Conservation (phyloP, 495 filamentous ascomycete genomes). For the Penicillium psychrofluorescens region DNA sequence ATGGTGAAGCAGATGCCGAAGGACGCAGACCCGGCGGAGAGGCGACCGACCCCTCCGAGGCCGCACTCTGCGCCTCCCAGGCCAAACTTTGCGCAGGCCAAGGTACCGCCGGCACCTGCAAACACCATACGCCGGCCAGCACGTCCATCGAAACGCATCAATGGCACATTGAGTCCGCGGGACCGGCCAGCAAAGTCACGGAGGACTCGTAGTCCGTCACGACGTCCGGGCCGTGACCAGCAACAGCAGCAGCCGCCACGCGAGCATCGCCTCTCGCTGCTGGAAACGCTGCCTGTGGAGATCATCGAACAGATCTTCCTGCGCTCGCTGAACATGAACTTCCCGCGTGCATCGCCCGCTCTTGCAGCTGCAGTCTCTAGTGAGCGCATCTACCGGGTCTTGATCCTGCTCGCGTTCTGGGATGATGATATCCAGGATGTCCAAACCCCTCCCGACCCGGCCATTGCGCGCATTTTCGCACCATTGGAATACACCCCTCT, state of each 20-base stretch:
- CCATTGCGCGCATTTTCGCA: slow-evolving; percentile 19
- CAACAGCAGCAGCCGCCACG: background rate
- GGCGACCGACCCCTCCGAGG: no score
- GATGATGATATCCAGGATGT: slow-evolving; percentile 9
- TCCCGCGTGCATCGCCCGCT: slow-evolving; percentile 35
- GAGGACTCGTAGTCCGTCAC: no score
- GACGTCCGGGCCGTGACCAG: no score
- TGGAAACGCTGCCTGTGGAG: slow-evolving; percentile 48
- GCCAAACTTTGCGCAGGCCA: no score
- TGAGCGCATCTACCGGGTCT: slow-evolving; percentile 31
- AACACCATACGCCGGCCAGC: no score
- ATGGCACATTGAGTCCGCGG: no score
- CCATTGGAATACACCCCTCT: slow-evolving; percentile 28
- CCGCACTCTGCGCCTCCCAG: no score
- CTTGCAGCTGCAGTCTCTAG: slow-evolving; percentile 32
- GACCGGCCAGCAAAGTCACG: no score
- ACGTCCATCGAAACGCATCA: no score
- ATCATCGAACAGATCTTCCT: slow-evolving; percentile 48
- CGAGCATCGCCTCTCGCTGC: slow-evolving; percentile 22
- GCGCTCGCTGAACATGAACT: slow-evolving; percentile 37
- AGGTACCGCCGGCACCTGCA: no score
- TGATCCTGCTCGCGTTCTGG: slow-evolving; percentile 37
- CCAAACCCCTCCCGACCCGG: background rate
- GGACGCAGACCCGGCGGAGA: no score
- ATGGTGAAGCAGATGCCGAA: no score